Evolutionary conservation across 768 basidiomycete genomes (phyloP).

Genomic region (Tulasnella sp.): DNA sequence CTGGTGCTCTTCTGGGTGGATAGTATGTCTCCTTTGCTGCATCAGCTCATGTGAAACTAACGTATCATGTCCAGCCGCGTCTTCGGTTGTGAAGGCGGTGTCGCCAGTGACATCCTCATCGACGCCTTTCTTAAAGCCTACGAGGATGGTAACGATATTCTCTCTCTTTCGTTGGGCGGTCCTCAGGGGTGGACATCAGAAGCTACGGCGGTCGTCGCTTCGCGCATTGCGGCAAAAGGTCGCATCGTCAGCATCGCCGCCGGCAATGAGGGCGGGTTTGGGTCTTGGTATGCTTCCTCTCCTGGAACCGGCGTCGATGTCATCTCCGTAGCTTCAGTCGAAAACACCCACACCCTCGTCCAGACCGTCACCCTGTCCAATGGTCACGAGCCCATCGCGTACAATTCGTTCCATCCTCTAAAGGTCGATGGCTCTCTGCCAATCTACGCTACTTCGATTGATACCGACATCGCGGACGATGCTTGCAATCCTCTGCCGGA

Average conservation of each 20-base stretch:
- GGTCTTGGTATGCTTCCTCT: conserved; percentile 45
- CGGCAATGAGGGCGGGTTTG: conserved; percentile 44
- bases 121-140: conserved; percentile 31
- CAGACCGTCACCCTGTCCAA: background rate
- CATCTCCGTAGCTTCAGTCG: conserved; percentile 50
- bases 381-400: conserved; percentile 54
- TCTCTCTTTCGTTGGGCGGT: conserved; percentile 31
- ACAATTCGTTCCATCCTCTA: conserved; percentile 48
- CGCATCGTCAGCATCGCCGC: conserved; percentile 56
- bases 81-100: conserved; percentile 33
- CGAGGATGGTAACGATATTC: conserved; percentile 31
- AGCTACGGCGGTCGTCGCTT: conserved; percentile 58
- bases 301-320: conserved; percentile 52
- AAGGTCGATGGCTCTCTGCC: conserved; percentile 41
- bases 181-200: conserved; percentile 62
- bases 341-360: conserved; percentile 35
- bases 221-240: conserved; percentile 59
- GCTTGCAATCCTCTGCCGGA: conserved; percentile 45
- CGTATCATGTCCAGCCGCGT: conserved; percentile 46
- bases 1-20: conserved; percentile 56
- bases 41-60: conserved; percentile 46
- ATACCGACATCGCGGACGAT: conserved; percentile 42
- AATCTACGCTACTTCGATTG: conserved; percentile 45
- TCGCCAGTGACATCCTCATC: conserved; percentile 29
- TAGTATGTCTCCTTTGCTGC: conserved; percentile 68